Evolutionary conservation across 208 protist species (phyloP).

Genomic region (Acanthamoeba royreba): DNA sequence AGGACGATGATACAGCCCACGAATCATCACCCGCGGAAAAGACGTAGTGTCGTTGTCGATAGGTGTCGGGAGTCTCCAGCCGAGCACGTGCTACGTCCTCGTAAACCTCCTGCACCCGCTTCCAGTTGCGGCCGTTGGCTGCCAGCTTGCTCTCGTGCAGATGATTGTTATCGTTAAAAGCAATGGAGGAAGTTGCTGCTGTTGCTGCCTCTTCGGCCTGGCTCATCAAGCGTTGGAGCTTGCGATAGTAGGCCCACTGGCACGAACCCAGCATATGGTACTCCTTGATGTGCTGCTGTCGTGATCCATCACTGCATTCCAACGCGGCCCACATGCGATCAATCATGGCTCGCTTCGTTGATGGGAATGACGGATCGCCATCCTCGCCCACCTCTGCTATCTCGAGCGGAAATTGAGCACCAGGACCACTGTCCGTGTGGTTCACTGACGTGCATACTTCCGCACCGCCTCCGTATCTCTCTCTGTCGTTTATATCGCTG

Average conservation of each 20-base stretch:
- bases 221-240: not conserved
- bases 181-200: not conserved
- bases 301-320: not conserved
- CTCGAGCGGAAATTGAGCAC: too few species aligned
- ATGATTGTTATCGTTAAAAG: not conserved
- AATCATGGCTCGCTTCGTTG: not conserved
- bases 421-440: not conserved
- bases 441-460: not conserved
- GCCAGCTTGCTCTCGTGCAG: not conserved
- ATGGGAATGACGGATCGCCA: not conserved
- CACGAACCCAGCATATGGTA: not conserved
- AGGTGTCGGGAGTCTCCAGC: not conserved
- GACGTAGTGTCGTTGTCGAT: not conserved
- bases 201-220: not conserved
- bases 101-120: not conserved
- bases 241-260: not conserved
- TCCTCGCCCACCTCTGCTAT: not conserved
- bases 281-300: not conserved
- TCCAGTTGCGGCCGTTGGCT: not conserved
- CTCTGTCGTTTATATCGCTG: not conserved
- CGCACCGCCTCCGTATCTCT: not conserved
- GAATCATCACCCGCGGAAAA: not conserved
- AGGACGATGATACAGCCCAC: too few species aligned
- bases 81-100: not conserved
- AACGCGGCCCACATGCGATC: not conserved